Conservation (phyloP, 208 protist species). For the Leishmania arabica region DNA sequence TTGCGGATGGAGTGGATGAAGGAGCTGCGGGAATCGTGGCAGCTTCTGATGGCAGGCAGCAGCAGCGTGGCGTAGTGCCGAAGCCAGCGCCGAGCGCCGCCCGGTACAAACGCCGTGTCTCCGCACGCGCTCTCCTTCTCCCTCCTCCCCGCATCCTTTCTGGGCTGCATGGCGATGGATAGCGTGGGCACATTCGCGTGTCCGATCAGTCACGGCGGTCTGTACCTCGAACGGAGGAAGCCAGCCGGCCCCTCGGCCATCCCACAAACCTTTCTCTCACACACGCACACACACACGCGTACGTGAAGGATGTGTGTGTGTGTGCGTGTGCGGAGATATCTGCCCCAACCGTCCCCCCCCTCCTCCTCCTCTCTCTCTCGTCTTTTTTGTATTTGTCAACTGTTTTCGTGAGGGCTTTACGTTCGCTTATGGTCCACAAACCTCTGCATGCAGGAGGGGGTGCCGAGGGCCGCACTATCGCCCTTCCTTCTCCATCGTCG, state of each 20-base stretch:
- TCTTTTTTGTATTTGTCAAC: slow-evolving; percentile 1
- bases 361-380: neutral
- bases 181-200: neutral
- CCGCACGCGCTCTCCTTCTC: too few species aligned
- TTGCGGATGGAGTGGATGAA: slow-evolving; percentile 19
- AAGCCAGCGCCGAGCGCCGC: neutral
- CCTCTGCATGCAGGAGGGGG: too few species aligned
- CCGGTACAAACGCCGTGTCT: neutral
- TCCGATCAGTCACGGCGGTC: neutral
- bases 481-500: too few species aligned
- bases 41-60: slow-evolving; percentile 23
- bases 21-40: slow-evolving; percentile 25
- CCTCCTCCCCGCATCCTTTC: neutral
- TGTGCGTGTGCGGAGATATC: too few species aligned
- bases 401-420: too few species aligned
- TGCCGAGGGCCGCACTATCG: too few species aligned
- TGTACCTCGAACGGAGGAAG: neutral
- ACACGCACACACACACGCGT: neutral
- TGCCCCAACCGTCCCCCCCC: neutral
- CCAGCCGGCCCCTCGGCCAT: neutral
- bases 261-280: neutral
- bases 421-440: too few species aligned
- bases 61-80: slow-evolving; percentile 11
- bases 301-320: neutral
- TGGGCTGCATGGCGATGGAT: neutral